A percentile compares a stretch with the other conserved stretches of the same genome.
These are phyloP conservation scores for Ettlia oleoabundans DNA, from an alignment of 139 green algal species.

Conservation along the genomic window DNA sequence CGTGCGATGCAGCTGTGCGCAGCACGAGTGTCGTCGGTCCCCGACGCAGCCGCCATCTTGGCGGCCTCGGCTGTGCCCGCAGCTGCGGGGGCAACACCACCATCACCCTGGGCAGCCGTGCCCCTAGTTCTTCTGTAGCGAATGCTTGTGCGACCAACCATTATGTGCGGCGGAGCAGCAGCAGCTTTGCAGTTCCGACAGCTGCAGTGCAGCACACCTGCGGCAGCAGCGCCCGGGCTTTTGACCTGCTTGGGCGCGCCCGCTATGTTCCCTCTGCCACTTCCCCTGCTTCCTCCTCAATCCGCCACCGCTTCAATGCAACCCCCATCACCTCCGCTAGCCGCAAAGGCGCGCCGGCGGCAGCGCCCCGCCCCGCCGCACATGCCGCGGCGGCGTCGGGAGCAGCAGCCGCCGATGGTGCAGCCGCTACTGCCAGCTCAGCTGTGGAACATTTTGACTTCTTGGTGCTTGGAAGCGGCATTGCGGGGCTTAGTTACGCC, in stretches of 20 bases:
- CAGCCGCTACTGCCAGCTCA: background rate
- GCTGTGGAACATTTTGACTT: slow-evolving; percentile 74
- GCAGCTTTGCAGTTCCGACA: background rate
- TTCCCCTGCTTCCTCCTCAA: background rate
- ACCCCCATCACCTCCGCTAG: background rate
- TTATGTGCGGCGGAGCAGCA: background rate
- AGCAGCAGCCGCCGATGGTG: background rate
- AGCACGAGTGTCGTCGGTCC: background rate
- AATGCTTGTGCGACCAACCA: too few relatives aligned
- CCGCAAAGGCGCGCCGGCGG: background rate
- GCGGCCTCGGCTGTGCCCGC: background rate
- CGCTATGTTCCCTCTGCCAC: background rate
- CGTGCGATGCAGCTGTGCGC: background rate
- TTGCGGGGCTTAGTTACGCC: slow-evolving; percentile 95
- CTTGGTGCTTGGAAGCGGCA: slow-evolving; percentile 93
- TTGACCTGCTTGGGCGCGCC: background rate
- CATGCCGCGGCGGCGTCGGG: too few relatives aligned
- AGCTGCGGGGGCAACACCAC: background rate
- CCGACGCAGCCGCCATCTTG: background rate
- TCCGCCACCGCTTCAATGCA: background rate
- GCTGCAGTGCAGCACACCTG: background rate
- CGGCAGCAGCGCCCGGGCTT: slow-evolving; percentile 11
- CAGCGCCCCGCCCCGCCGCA: background rate
- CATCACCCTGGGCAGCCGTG: background rate
- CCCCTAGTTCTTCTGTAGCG: background rate